Percentiles rank a stretch among this genome's conserved stretches.
These are phyloP conservation scores for Cymbopogon flexuosus DNA, from an alignment of 202 grass and related monocot genomes.

Conservation along the genomic window DNA sequence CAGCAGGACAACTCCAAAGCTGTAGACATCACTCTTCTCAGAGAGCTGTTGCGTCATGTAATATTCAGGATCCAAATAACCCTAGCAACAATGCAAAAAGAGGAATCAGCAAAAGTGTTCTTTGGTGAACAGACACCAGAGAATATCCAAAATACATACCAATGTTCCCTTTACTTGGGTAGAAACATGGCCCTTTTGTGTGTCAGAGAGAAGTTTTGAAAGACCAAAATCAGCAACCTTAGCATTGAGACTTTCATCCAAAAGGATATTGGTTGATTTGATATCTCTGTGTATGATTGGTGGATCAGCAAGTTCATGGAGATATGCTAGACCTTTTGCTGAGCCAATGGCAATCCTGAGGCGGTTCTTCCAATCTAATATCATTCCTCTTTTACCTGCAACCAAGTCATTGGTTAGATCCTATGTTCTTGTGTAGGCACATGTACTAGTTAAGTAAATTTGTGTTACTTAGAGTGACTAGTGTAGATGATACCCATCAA, in stretches of 20 bases:
- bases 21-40: conserved; percentile 72
- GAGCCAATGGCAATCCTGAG: conserved; percentile 49
- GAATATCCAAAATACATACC: conserved; percentile 39
- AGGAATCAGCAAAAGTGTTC: conserved; percentile 6
- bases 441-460: background rate
- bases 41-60: conserved; percentile 71
- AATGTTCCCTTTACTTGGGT: conserved; percentile 71
- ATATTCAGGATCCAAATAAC: conserved; percentile 79
- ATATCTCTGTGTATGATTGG: conserved; percentile 69
- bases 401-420: conserved; percentile 20
- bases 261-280: conserved; percentile 70
- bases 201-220: conserved; percentile 56
- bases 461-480: conserved; percentile 18
- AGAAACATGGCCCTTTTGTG: conserved; percentile 47
- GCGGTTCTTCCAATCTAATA: conserved; percentile 55
- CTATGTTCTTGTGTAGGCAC: conserved; percentile 10
- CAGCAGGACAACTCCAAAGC: conserved; percentile 64
- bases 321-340: conserved; percentile 67
- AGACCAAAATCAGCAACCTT: conserved; percentile 79
- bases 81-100: conserved; percentile 39
- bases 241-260: conserved; percentile 53
- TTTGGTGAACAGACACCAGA: background rate
- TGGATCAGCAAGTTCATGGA: conserved; percentile 68
- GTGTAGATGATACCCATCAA: conserved; percentile 45
- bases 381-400: conserved; percentile 41